Evolutionary conservation across 805 yeast species (phyloP).

Genomic region (Nakazawaea populi): DNA sequence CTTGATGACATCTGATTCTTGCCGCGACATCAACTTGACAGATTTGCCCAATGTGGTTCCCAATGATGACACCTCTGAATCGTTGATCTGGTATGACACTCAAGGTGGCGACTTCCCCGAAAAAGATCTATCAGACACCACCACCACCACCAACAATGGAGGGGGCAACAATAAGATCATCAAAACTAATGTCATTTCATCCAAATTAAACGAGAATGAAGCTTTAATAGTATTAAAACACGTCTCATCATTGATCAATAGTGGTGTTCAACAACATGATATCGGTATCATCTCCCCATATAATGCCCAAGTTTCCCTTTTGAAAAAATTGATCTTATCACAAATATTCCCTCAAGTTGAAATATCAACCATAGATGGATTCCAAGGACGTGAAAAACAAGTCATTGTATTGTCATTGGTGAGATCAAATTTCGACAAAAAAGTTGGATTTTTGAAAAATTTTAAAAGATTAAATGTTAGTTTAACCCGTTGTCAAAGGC

Average conservation of each 20-base stretch:
- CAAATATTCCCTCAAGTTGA: slow-evolving; percentile 45
- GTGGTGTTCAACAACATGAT: slow-evolving; percentile 46
- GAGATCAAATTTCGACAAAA: slow-evolving; percentile 63
- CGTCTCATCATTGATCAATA: slow-evolving; percentile 38
- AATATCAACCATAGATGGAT: slow-evolving; percentile 89
- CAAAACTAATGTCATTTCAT: slow-evolving; percentile 27
- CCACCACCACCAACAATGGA: too few species aligned
- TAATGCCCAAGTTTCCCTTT: slow-evolving; percentile 70
- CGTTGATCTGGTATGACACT: slow-evolving; percentile 84
- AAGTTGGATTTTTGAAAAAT: slow-evolving; percentile 81
- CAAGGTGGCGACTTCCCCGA: slow-evolving; percentile 85
- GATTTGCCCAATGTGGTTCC: slow-evolving; percentile 48
- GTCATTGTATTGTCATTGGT: slow-evolving; percentile 76
- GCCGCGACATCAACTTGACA: slow-evolving; percentile 40
- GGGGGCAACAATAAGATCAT: slow-evolving; percentile 15
- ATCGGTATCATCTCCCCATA: slow-evolving; percentile 92
- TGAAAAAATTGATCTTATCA: slow-evolving; percentile 39
- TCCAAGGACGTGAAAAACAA: slow-evolving; percentile 95
- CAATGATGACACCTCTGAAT: slow-evolving; percentile 49
- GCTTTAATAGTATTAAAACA: slow-evolving; percentile 55
- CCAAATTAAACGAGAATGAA: slow-evolving; percentile 78
- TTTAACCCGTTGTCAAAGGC: slow-evolving; percentile 83
- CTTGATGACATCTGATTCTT: slow-evolving; percentile 57
- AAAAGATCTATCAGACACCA: slow-evolving; percentile 29
- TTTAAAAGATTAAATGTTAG: slow-evolving; percentile 85